Evolutionary conservation across 202 grass and related monocot species (phyloP).

Genomic region (Cymbopogon flexuosus): DNA sequence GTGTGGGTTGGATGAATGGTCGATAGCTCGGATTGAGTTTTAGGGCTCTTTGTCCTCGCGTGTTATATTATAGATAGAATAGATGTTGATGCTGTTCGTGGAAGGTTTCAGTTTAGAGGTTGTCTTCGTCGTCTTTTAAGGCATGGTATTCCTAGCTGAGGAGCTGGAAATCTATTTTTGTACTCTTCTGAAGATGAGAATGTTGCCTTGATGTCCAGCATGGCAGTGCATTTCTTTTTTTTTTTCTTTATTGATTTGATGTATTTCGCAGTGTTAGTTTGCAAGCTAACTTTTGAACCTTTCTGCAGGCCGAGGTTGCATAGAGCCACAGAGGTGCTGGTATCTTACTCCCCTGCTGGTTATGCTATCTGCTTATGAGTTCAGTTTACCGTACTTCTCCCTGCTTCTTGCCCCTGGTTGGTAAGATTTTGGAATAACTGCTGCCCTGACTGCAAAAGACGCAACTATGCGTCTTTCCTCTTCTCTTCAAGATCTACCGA

Average conservation of each 20-base stretch:
- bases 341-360: not conserved
- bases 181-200: not conserved
- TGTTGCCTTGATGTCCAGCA: not conserved
- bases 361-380: constrained; percentile 25
- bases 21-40: not conserved
- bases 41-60: not conserved
- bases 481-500: constrained; percentile 82
- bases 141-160: not conserved
- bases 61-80: no score
- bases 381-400: not conserved
- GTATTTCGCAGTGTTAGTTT: not conserved
- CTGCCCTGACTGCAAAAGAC: not conserved
- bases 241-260: not conserved
- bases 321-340: not conserved
- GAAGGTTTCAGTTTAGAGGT: not conserved
- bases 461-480: constrained; percentile 73
- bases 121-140: not conserved
- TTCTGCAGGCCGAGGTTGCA: constrained; percentile 25
- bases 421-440: constrained; percentile 9
- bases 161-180: not conserved
- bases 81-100: no score
- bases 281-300: constrained; percentile 4
- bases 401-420: not conserved
- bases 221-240: not conserved
- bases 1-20: constrained; percentile 7